Base-by-base conservation (phyloP, 495 filamentous ascomycete genomes). In the Trichocladium antarcticum region DNA sequence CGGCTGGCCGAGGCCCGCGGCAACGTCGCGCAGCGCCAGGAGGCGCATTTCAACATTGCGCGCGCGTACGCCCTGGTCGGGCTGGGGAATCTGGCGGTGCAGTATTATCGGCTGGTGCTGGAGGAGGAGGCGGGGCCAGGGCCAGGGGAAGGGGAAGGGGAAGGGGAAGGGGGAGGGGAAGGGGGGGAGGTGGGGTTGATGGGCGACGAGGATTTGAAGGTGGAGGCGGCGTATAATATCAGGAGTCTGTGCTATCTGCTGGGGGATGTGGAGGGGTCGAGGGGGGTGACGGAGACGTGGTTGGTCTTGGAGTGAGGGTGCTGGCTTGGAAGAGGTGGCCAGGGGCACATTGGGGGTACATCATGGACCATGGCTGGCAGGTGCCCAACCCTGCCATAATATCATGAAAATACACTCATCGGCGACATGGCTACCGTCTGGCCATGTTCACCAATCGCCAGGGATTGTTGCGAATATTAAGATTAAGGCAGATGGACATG, bases 21-120 rank as follows among this genome's bases (percentile, higher is more conserved):
- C 61, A 20, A 7, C 5, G n/a, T 62, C 70, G 42, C 75, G 35
- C 74, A 81, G 57, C 62, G 70, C 37, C 85, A 89, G 61, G 92
- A 97, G 63, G 86, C 88, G 17, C 84, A 95, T 50, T 97, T 84
- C 65, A 97, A 98, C 57, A 75, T 89, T 38, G 92, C 78, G 16
- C 74, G 87, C 11, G 75, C 83, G 3, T 95, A 83, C 64, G 86
- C 94, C 57, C 69, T 84, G 32, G 74, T 97, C 8, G 88, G 89
- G 1, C 64, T 97, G 28, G 70, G 73, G 12, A 84, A 89, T 60
- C 61, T 95, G 12, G 90, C 92, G 2, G 68, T 85, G 14, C 76
- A 81, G 27, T 85, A 77, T 43, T 98, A 96, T 60, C 65, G 80
- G 50, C 53, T 53, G 57, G 64, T 67, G 22, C 34, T 67, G 42